These are phyloP conservation scores for Iris macrosiphon DNA, from an alignment of 106 monocot genomes.

Conservation along the genomic window DNA sequence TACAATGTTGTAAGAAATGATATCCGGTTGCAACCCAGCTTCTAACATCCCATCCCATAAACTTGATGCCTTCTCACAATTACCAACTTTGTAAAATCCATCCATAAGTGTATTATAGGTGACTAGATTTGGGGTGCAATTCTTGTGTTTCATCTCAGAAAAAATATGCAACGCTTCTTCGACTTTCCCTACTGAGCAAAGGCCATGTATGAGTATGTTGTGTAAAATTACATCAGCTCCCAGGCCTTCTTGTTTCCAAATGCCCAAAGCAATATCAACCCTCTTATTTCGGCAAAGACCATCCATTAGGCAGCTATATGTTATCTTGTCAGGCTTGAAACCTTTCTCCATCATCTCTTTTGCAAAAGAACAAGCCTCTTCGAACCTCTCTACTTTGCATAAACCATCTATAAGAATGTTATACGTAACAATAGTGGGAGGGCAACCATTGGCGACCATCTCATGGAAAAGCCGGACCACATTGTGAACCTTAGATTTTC, in stretches of 20 bases:
- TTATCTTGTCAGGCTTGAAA: conserved; percentile 49
- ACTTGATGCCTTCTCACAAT: conserved; percentile 43
- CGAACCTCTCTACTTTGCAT: conserved; percentile 49
- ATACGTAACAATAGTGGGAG: conserved; percentile 61
- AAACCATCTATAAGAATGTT: conserved; percentile 71
- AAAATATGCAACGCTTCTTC: conserved; percentile 43
- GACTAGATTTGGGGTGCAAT: conserved; percentile 50
- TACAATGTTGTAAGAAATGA: conserved; percentile 68
- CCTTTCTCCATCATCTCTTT: conserved; percentile 79
- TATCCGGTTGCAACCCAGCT: conserved; percentile 60
- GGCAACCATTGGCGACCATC: conserved; percentile 20
- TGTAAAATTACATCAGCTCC: conserved; percentile 42
- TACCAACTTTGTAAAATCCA: conserved; percentile 43
- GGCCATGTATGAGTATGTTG: conserved; percentile 72
- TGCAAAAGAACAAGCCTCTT: conserved; percentile 48
- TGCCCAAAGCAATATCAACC: conserved; percentile 40
- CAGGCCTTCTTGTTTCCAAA: conserved; percentile 54
- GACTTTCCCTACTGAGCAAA: conserved; percentile 48
- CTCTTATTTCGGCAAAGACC: conserved; percentile 73
- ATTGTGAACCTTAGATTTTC: conserved; percentile 6
- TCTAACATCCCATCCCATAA: conserved; percentile 56
- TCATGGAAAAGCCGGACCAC: conserved; percentile 5
- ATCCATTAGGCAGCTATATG: conserved; percentile 61
- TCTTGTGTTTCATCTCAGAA: conserved; percentile 45
- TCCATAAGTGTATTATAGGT: conserved; percentile 82